These are phyloP conservation scores for Coffea canephora DNA, from an alignment of 257 asterid species.

Conservation along the genomic window DNA sequence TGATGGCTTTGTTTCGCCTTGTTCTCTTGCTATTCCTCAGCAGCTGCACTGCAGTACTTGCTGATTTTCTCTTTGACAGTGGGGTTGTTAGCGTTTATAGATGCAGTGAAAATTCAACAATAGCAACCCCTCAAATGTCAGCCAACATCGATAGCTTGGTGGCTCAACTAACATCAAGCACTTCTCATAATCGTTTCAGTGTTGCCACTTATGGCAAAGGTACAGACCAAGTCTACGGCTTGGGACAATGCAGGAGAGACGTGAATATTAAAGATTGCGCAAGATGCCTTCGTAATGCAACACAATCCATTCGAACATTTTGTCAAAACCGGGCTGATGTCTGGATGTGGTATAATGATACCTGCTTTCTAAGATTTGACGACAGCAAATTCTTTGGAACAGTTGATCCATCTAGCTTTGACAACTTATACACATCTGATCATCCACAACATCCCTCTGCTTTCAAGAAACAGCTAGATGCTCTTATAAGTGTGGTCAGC, in stretches of 20 bases:
- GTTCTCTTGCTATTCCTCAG: slow-evolving; percentile 24
- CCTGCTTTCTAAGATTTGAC: slow-evolving; percentile 55
- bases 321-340: slow-evolving; percentile 54
- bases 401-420: slow-evolving; percentile 39
- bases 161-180: slow-evolving; percentile 34
- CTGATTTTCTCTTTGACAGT: no score
- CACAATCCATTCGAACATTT: slow-evolving; percentile 16
- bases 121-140: slow-evolving; percentile 29
- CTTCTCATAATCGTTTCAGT: slow-evolving; percentile 38
- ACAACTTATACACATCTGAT: slow-evolving; percentile 26
- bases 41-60: slow-evolving; percentile 9
- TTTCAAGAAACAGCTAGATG: no score
- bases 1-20: slow-evolving; percentile 33
- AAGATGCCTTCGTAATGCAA: slow-evolving; percentile 55
- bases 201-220: slow-evolving; percentile 45
- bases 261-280: slow-evolving; percentile 52
- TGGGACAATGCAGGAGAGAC: slow-evolving; percentile 83
- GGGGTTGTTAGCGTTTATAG: slow-evolving; percentile 33
- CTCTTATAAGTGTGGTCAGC: no score
- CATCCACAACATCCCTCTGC: slow-evolving; percentile 32
- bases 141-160: slow-evolving; percentile 38
- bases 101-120: slow-evolving; percentile 34
- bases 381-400: slow-evolving; percentile 38
- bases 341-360: slow-evolving; percentile 57
- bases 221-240: slow-evolving; percentile 41